Percentiles rank a stretch among this genome's conserved stretches.
These are phyloP conservation scores for Pittosporum tobira DNA, from an alignment of 129 eudicot genomes.

Conservation along the genomic window DNA sequence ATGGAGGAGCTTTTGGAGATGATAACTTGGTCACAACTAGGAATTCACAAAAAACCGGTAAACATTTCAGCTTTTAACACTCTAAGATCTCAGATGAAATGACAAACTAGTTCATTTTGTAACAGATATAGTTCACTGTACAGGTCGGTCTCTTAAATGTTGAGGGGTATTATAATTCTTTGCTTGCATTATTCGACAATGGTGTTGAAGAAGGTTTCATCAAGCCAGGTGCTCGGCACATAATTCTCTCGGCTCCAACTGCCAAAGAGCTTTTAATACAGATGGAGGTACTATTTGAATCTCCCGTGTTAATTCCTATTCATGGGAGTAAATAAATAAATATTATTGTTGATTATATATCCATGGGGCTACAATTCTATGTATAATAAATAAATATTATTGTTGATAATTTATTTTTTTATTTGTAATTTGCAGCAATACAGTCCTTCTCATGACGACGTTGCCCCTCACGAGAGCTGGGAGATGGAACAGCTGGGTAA, in stretches of 20 bases:
- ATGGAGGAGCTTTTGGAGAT: constrained; percentile 91
- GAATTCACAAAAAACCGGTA: constrained; percentile 85
- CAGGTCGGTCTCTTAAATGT: constrained; percentile 89
- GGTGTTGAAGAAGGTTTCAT: constrained; percentile 98
- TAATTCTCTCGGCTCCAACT: constrained; percentile 73
- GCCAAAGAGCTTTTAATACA: constrained; percentile 61
- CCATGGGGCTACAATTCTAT: no score
- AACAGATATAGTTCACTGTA: constrained; percentile 8
- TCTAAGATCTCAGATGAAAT: background rate
- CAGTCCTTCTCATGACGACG: constrained; percentile 50
- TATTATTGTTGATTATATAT: background rate
- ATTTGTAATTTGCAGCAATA: constrained; percentile 47
- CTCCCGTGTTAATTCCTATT: background rate
- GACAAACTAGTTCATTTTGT: background rate
- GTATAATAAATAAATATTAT: no score
- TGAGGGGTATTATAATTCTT: constrained; percentile 75
- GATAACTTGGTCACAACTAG: constrained; percentile 97
- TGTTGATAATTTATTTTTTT: background rate
- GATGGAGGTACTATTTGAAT: constrained; percentile 63
- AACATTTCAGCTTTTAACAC: constrained; percentile 11
- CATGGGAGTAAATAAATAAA: background rate
- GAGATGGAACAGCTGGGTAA: constrained; percentile 69
- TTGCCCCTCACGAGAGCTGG: constrained; percentile 96
- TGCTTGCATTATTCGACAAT: constrained; percentile 81
- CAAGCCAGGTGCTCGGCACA: constrained; percentile 63